These are phyloP conservation scores for Amauroascus niger DNA, from an alignment of 2,329 filamentous ascomycete genomes.

Conservation along the genomic window DNA sequence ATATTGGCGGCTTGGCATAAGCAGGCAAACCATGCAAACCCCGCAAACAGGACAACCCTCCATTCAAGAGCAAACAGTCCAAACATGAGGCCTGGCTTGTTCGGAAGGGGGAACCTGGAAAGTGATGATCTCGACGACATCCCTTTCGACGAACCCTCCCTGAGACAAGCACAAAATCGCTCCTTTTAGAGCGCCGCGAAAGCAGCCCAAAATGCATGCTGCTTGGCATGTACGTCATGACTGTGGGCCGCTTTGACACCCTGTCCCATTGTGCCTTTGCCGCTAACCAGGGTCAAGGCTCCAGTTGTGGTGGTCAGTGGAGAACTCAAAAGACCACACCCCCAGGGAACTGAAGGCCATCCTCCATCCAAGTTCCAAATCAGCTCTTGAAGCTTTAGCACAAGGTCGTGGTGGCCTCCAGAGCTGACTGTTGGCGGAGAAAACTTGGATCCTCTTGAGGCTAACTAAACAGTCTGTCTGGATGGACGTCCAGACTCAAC, in stretches of 20 bases:
- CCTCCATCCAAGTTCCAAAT: not conserved
- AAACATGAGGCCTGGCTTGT: not conserved
- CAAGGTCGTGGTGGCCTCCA: not conserved
- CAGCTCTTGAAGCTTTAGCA: not conserved
- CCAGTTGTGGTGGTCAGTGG: not conserved
- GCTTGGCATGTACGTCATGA: constrained; percentile 2
- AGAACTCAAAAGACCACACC: not conserved
- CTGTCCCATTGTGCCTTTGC: not conserved
- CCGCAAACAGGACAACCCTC: not conserved
- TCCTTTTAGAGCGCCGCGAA: not conserved
- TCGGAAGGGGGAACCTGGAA: not conserved
- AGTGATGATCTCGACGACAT: not conserved
- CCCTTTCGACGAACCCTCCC: no score
- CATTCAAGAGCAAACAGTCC: not conserved
- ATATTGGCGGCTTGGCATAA: not conserved
- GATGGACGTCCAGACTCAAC: not conserved
- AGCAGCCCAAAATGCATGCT: not conserved
- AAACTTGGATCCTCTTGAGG: not conserved
- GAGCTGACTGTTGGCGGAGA: not conserved
- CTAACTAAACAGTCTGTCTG: not conserved
- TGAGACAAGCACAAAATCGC: not conserved
- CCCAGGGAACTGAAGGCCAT: not conserved
- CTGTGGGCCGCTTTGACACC: not conserved
- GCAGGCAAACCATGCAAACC: not conserved
- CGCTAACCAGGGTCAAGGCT: not conserved